Percentiles rank a stretch among this genome's conserved stretches.
Evolutionary conservation across 495 filamentous ascomycete genomes (phyloP).

Genomic region (Podospora comata): DNA sequence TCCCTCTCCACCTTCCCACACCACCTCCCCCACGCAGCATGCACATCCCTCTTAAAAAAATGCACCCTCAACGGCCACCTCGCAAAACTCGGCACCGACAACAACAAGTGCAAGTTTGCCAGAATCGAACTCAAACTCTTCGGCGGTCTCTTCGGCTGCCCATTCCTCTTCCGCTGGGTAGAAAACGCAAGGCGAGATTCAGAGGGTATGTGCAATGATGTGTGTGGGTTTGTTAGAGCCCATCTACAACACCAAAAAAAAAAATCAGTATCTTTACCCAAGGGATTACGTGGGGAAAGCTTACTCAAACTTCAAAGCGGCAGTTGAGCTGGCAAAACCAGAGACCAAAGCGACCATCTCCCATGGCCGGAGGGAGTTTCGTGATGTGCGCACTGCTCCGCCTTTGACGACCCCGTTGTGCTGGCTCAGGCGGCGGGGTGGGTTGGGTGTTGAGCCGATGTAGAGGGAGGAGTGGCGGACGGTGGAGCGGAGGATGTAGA

Average conservation of each 20-base stretch:
- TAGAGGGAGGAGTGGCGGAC: slow-evolving; percentile 64
- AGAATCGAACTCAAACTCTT: slow-evolving; percentile 60
- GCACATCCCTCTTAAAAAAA: slow-evolving; percentile 72
- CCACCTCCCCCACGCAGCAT: slow-evolving; percentile 63
- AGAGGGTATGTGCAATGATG: slow-evolving; percentile 66
- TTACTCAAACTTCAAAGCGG: slow-evolving; percentile 93
- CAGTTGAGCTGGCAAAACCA: slow-evolving; percentile 81
- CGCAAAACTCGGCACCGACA: slow-evolving; percentile 71
- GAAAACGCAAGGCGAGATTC: slow-evolving; percentile 50
- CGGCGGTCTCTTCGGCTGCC: slow-evolving; percentile 50
- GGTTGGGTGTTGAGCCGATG: slow-evolving; percentile 89
- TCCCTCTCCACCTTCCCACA: slow-evolving; percentile 46
- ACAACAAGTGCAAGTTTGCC: slow-evolving; percentile 72
- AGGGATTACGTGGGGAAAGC: neutral
- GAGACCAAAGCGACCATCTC: slow-evolving; percentile 87
- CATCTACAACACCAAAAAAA: slow-evolving; percentile 57
- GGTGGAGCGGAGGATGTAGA: slow-evolving; percentile 84
- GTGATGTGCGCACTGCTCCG: slow-evolving; percentile 73
- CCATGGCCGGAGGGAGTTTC: slow-evolving; percentile 71
- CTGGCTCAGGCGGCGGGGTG: slow-evolving; percentile 73
- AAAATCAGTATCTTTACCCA: neutral
- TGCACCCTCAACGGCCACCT: slow-evolving; percentile 78
- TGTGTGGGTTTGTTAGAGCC: slow-evolving; percentile 84
- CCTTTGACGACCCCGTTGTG: slow-evolving; percentile 82
- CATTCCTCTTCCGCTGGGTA: slow-evolving; percentile 37